A percentile compares a stretch with the other conserved stretches of the same genome.
phyloP scores from a whole-genome alignment of 2,329 filamentous ascomycete genomes.

The Colletotrichum sp. region DNA sequence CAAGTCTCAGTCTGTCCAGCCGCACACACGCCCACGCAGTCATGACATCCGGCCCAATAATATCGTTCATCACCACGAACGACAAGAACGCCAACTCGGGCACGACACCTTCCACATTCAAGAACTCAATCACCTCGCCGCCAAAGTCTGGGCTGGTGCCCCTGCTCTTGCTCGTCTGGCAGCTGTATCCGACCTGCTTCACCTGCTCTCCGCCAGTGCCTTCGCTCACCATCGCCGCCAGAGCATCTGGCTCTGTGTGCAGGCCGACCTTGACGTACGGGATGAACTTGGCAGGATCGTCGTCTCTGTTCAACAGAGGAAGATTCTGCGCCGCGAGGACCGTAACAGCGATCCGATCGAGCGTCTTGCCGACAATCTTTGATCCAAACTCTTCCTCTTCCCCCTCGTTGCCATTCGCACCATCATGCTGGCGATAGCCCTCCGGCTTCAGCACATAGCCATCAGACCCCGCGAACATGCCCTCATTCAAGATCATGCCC shows the following conservation, averaged over 20 bases:
- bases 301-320: conserved; percentile 64
- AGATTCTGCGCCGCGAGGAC: conserved; percentile 80
- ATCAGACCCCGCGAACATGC: conserved; percentile 82
- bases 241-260: conserved; percentile 71
- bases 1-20: conserved; percentile 77
- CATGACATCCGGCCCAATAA: conserved; percentile 77
- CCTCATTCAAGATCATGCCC: conserved; percentile 95
- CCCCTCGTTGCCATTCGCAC: neutral
- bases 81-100: conserved; percentile 76
- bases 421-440: conserved; percentile 33
- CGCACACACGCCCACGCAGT: conserved; percentile 90
- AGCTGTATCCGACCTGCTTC: conserved; percentile 57
- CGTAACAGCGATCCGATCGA: conserved; percentile 71
- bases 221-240: conserved; percentile 36
- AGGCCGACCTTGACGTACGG: conserved; percentile 86
- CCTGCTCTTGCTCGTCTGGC: conserved; percentile 60
- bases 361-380: conserved; percentile 56
- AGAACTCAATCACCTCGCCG: conserved; percentile 63
- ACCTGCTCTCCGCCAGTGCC: conserved; percentile 43
- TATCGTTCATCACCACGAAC: conserved; percentile 88
- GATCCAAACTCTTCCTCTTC: conserved; percentile 31
- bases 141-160: conserved; percentile 69
- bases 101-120: conserved; percentile 60
- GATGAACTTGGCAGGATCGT: conserved; percentile 62
- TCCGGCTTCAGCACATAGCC: conserved; percentile 88